Evolutionary conservation across 192 early-diverging fungal genomes (phyloP).

Genomic region (Backusella circina): DNA sequence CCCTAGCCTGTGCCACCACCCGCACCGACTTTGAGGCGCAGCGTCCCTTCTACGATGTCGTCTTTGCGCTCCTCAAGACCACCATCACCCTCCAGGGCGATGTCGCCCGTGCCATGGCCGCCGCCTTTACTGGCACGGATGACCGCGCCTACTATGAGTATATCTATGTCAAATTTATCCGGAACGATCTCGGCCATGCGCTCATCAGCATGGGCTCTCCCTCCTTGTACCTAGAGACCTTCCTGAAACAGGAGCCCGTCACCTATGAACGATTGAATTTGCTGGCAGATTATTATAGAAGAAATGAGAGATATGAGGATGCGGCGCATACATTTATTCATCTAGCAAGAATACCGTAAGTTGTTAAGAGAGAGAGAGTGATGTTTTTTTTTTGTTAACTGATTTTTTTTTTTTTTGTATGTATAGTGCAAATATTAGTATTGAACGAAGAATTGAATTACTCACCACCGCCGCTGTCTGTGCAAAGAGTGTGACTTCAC

Average conservation of each 20-base stretch:
- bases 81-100: neutral
- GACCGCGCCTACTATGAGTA: neutral
- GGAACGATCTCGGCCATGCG: neutral
- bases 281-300: constrained; percentile 8
- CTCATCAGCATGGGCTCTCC: neutral
- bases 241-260: neutral
- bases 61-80: neutral
- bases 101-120: neutral
- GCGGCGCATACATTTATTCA: neutral
- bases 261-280: neutral
- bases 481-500: neutral
- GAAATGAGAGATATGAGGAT: constrained; percentile 3
- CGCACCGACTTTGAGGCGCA: neutral
- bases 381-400: neutral
- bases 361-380: too few species aligned
- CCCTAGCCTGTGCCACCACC: neutral
- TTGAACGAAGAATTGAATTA: neutral
- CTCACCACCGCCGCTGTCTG: neutral
- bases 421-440: neutral
- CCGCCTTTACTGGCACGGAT: neutral
- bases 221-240: neutral
- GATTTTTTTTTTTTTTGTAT: neutral
- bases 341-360: neutral
- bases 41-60: neutral
- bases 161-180: neutral